Base-by-base conservation (phyloP, 2,329 filamentous ascomycete genomes). In the Leptographium radiaticola region DNA sequence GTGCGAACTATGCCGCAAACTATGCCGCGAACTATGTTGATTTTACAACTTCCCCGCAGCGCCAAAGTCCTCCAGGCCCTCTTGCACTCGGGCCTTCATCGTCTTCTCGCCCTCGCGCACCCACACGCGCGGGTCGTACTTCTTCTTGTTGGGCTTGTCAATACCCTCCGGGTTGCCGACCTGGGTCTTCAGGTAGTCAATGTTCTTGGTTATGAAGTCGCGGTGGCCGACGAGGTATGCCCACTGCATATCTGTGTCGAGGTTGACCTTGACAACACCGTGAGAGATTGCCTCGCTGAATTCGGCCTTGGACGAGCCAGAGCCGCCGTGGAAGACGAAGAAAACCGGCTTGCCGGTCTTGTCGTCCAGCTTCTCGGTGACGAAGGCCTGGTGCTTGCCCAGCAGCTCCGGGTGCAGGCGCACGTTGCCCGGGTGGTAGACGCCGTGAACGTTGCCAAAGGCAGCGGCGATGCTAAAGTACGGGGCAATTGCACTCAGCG, bases 61-160 rank as follows among this genome's bases (percentile, higher is more conserved):
- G 77, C 93, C 90, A 81, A 98, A 98, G 77, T 97, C 91, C 65
- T 84, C 76, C 59, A 98, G 83, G 57, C 87, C 91, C 69, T 84
- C 81, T 62, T 80, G 68, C 61, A 96, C 81, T 72, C 93, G 87
- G 64, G 76, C 74, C 67, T 77, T 80, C 93, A 97, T 98, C 67
- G 86, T 89, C 84, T 96, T 95, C 83, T 98, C 93, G 66, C 91
- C 93, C 77, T 90, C 87, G 57, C 65, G 63, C 48, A 67, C 62
- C 65, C 91, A 95, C 68, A 96, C 89, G 73, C 89, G 84, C 64
- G 89, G 89, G 62, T 86, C 83, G 64, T 87, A 89, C 76, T 76
- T 84, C 76, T 96, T 97, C 87, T 98, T 98, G 84, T 98, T 98
- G 67, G 93, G 91, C 86, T 97, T 97, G 76, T 95, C 88, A 12